phyloP scores from a whole-genome alignment of 257 asterid genomes.

The Solanum sparsipilum region DNA sequence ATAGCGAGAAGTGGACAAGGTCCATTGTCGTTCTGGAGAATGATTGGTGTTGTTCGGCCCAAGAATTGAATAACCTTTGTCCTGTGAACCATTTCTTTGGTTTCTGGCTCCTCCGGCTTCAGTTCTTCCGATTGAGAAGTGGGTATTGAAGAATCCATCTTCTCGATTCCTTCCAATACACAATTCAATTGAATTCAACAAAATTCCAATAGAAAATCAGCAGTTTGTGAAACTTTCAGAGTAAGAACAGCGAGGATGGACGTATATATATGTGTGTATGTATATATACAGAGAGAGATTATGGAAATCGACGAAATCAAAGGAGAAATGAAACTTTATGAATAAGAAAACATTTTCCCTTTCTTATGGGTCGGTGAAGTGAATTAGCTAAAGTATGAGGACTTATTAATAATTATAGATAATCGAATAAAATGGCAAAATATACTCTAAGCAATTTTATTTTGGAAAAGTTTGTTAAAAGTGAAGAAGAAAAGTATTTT shows the following conservation, averaged over 20 bases:
- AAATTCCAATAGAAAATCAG: neutral
- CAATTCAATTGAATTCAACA: neutral
- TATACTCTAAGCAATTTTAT: too few species aligned
- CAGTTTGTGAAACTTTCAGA: neutral
- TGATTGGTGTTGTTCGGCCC: conserved; percentile 68
- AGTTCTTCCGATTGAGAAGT: neutral
- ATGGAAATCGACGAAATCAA: neutral
- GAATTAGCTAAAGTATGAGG: neutral
- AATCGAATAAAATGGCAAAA: neutral
- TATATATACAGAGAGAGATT: neutral
- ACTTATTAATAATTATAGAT: neutral
- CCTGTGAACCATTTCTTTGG: conserved; percentile 50
- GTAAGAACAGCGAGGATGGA: neutral
- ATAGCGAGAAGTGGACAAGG: conserved; percentile 98
- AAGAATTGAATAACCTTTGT: conserved; percentile 71
- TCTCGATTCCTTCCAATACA: neutral
- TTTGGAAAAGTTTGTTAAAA: too few species aligned
- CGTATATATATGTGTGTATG: neutral
- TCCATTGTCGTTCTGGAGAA: conserved; percentile 94
- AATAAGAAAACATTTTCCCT: neutral
- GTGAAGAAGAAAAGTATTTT: neutral
- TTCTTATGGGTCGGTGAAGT: neutral
- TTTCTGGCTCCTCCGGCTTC: conserved; percentile 15
- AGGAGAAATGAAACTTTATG: neutral
- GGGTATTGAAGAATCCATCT: neutral